Percentiles rank a stretch among this genome's conserved stretches.
Conservation (phyloP, 208 protist species). For the Acanthamoeba castellanii region DNA sequence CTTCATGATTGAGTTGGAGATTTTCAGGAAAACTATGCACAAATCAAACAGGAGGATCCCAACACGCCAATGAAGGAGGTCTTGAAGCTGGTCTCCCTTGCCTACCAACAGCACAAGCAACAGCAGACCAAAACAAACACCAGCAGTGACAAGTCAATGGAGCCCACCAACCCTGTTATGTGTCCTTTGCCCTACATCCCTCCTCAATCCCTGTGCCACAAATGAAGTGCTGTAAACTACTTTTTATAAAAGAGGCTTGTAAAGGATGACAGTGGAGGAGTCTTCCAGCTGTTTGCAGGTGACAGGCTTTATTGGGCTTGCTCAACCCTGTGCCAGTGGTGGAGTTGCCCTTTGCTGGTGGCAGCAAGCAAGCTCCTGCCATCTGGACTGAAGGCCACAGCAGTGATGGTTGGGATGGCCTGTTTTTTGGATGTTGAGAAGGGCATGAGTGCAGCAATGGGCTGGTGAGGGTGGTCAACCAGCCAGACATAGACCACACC, state of each 20-base stretch:
- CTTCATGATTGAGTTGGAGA: too few species aligned
- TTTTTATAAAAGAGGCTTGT: too few species aligned
- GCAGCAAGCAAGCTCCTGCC: not conserved
- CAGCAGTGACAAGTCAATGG: not conserved
- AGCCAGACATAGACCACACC: not conserved
- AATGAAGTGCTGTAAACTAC: not conserved
- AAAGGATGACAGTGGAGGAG: too few species aligned
- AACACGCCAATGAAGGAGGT: not conserved
- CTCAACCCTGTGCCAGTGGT: not conserved
- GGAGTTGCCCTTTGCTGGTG: not conserved
- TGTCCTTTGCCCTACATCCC: not conserved
- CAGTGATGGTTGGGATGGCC: not conserved
- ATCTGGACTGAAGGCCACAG: not conserved
- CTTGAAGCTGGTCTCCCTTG: constrained; percentile 27
- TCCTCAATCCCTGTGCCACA: not conserved
- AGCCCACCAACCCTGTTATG: not conserved
- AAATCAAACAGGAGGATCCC: constrained; percentile 29
- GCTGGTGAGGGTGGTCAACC: too few species aligned
- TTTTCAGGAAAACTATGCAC: constrained; percentile 18
- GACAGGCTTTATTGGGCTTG: too few species aligned
- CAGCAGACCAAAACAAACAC: not conserved
- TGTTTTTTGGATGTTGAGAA: not conserved
- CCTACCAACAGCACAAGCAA: constrained; percentile 16
- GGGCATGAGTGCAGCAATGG: too few species aligned
- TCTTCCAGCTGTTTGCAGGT: too few species aligned